Conservation (phyloP, 2,329 filamentous ascomycete species). For the Bipolaris zeicola region DNA sequence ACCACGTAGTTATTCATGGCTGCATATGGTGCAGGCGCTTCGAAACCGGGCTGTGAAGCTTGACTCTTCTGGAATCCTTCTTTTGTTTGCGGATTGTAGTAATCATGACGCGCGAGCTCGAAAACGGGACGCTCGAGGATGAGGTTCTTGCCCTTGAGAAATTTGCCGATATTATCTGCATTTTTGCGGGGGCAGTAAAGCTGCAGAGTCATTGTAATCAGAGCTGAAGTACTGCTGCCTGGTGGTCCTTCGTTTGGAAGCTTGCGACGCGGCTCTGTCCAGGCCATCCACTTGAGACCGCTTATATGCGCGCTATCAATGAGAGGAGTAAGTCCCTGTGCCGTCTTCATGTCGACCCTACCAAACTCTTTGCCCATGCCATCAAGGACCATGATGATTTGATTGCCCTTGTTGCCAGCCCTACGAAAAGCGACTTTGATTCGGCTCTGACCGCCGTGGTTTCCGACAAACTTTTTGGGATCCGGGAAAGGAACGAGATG, state of each 20-base stretch:
- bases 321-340: slow-evolving; percentile 71
- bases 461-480: slow-evolving; percentile 64
- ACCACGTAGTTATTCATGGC: slow-evolving; percentile 23
- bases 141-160: slow-evolving; percentile 69
- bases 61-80: slow-evolving; percentile 23
- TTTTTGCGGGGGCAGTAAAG: slow-evolving; percentile 77
- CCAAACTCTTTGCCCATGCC: slow-evolving; percentile 74
- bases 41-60: slow-evolving; percentile 21
- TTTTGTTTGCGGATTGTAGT: slow-evolving; percentile 74
- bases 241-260: slow-evolving; percentile 60
- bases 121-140: slow-evolving; percentile 68
- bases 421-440: slow-evolving; percentile 75
- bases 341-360: slow-evolving; percentile 70
- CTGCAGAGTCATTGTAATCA: slow-evolving; percentile 68
- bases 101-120: slow-evolving; percentile 68
- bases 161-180: slow-evolving; percentile 68
- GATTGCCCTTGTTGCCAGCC: slow-evolving; percentile 58
- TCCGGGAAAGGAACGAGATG: slow-evolving; percentile 71
- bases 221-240: slow-evolving; percentile 24
- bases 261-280: slow-evolving; percentile 70
- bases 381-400: slow-evolving; percentile 79
- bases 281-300: slow-evolving; percentile 72
- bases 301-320: slow-evolving; percentile 67
- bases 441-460: slow-evolving; percentile 64
- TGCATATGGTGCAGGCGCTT: slow-evolving; percentile 12